phyloP scores from a whole-genome alignment of 768 basidiomycete genomes.

The Suillus discolor region DNA sequence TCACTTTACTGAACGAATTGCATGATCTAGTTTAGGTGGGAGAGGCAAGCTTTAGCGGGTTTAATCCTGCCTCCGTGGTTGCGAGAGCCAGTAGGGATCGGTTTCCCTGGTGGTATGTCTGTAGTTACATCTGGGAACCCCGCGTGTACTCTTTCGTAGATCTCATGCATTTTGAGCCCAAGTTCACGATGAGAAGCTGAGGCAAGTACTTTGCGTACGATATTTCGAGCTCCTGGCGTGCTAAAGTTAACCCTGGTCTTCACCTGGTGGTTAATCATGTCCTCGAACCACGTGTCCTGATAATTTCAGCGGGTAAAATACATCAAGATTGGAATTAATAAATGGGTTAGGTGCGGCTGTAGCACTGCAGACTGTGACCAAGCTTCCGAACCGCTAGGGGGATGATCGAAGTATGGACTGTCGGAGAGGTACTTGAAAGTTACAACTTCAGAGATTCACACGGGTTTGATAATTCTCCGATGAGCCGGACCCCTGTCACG shows the following conservation, averaged over 20 bases:
- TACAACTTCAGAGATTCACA: not conserved
- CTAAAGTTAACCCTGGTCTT: constrained; percentile 11
- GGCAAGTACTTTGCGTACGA: constrained; percentile 13
- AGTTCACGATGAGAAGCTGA: constrained; percentile 8
- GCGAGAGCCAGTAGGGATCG: not conserved
- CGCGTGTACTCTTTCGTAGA: constrained; percentile 14
- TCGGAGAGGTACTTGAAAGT: not conserved
- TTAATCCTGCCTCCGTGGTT: constrained; percentile 1
- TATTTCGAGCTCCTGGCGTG: constrained; percentile 11
- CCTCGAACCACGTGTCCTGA: not conserved
- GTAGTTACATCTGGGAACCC: constrained; percentile 13
- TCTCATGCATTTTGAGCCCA: constrained; percentile 20
- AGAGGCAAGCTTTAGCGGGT: constrained; percentile 5
- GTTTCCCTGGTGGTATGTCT: constrained; percentile 1
- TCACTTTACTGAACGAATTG: constrained; percentile 21
- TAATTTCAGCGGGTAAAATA: not conserved
- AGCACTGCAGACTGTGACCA: not conserved
- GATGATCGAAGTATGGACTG: not conserved
- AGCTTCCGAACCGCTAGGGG: not conserved
- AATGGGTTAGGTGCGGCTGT: not conserved
- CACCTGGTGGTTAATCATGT: constrained; percentile 3
- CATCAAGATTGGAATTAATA: not conserved
- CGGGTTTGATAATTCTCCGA: not conserved
- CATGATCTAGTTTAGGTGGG: constrained; percentile 19
- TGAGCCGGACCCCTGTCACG: not conserved